These are phyloP conservation scores for Rhododendron simsii DNA, from an alignment of 148 eudicot genomes.

Conservation along the genomic window DNA sequence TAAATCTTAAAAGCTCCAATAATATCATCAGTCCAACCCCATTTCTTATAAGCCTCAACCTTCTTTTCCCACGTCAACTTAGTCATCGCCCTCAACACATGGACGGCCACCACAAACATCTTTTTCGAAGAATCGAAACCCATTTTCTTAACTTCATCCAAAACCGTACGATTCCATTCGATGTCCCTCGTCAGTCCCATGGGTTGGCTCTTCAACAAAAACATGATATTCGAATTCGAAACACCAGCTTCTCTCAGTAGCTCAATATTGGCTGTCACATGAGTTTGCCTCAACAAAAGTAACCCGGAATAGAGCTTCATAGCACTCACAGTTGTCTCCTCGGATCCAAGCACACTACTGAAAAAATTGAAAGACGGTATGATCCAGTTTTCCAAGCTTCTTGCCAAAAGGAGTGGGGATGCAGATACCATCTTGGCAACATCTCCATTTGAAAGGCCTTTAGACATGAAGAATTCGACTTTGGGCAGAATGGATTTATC, in stretches of 20 bases:
- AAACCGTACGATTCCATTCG: background rate
- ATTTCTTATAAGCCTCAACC: background rate
- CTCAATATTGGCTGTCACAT: background rate
- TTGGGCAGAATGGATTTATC: background rate
- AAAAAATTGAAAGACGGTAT: background rate
- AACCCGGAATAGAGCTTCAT: background rate
- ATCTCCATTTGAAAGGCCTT: background rate
- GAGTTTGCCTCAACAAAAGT: background rate
- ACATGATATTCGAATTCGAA: background rate
- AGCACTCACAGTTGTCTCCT: background rate
- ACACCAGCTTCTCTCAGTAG: slow-evolving; percentile 6
- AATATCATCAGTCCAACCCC: background rate
- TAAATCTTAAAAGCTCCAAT: background rate
- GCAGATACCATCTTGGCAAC: background rate
- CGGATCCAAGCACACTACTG: background rate
- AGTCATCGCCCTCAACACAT: background rate
- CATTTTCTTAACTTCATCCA: slow-evolving; percentile 28
- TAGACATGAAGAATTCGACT: background rate
- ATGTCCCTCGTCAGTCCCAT: background rate
- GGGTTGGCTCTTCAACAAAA: slow-evolving; percentile 10
- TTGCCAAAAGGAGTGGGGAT: background rate
- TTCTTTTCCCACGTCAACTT: background rate
- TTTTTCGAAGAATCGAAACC: slow-evolving; percentile 14
- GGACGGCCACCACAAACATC: slow-evolving; percentile 7
- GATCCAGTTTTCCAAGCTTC: background rate